A percentile compares a stretch with the other conserved stretches of the same genome.
These are phyloP conservation scores for Yarrowia sp. DNA, from an alignment of 805 yeast species.

Conservation along the genomic window DNA sequence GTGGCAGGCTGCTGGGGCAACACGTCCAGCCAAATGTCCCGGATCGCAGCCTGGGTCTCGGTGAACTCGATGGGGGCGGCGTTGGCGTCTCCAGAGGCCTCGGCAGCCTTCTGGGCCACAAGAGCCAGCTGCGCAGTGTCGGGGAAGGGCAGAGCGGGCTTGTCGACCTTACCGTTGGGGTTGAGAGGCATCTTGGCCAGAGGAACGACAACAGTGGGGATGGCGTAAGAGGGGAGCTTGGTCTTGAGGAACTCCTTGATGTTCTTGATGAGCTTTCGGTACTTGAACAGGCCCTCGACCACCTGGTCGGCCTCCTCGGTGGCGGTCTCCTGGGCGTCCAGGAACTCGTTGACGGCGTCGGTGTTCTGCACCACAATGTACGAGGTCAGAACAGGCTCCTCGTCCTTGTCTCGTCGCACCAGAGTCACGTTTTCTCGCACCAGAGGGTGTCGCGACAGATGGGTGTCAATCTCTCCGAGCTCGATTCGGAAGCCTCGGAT, in stretches of 20 bases:
- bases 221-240: slow-evolving; percentile 90
- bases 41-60: slow-evolving; percentile 68
- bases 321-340: slow-evolving; percentile 55
- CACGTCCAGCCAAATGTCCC: slow-evolving; percentile 84
- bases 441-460: slow-evolving; percentile 88
- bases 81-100: slow-evolving; percentile 51
- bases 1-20: slow-evolving; percentile 86
- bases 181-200: slow-evolving; percentile 85
- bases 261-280: slow-evolving; percentile 77
- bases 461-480: slow-evolving; percentile 97
- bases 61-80: slow-evolving; percentile 57
- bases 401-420: slow-evolving; percentile 89
- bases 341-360: slow-evolving; percentile 54
- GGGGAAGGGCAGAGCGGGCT: slow-evolving; percentile 96
- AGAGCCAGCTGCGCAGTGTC: slow-evolving; percentile 81
- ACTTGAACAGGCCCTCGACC: slow-evolving; percentile 78
- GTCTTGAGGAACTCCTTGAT: slow-evolving; percentile 83
- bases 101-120: slow-evolving; percentile 61
- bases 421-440: slow-evolving; percentile 93
- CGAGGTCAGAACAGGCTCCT: slow-evolving; percentile 89
- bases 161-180: slow-evolving; percentile 98
- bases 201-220: slow-evolving; percentile 91
- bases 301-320: slow-evolving; percentile 60
- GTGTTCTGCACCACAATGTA: slow-evolving; percentile 75
- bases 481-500: slow-evolving; percentile 98